A percentile compares a stretch with the other conserved stretches of the same genome.
Evolutionary conservation across 495 filamentous ascomycete species (phyloP).

Genomic region (Penicillium cosmopolitanum): DNA sequence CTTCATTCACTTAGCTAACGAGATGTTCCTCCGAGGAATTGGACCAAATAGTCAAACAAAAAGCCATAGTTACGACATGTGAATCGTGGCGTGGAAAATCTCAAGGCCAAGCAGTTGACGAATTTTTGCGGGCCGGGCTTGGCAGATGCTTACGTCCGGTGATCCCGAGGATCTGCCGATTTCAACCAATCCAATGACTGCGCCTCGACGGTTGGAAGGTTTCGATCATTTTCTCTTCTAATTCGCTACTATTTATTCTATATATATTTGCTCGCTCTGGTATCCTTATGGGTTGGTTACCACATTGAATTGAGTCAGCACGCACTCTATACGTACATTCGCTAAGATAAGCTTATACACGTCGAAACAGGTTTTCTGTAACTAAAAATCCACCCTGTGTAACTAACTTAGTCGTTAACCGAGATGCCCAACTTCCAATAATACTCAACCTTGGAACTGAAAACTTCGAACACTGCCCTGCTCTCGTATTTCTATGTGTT

Average conservation of each 20-base stretch:
- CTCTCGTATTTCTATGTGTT: too few relatives aligned
- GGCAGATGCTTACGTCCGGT: slow-evolving; percentile 1
- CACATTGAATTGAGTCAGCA: background rate
- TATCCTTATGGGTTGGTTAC: background rate
- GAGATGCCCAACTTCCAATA: too few relatives aligned
- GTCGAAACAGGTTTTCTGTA: background rate
- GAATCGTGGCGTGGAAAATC: background rate
- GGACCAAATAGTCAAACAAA: too few relatives aligned
- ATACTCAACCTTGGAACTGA: too few relatives aligned
- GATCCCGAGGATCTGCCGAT: slow-evolving; percentile 2
- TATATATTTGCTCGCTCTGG: background rate
- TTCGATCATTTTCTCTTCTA: background rate
- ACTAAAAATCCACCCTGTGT: background rate
- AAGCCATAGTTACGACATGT: background rate
- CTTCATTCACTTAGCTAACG: background rate
- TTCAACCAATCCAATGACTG: background rate
- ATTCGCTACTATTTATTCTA: background rate
- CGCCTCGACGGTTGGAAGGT: background rate
- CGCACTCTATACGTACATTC: background rate
- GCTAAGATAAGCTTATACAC: background rate
- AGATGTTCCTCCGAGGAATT: too few relatives aligned
- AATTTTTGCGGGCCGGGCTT: background rate
- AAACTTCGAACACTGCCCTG: too few relatives aligned
- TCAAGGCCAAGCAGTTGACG: background rate
- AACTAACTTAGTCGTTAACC: background rate